phyloP scores from a whole-genome alignment of 2,329 filamentous ascomycete species.

The Sporothrix pallida region DNA sequence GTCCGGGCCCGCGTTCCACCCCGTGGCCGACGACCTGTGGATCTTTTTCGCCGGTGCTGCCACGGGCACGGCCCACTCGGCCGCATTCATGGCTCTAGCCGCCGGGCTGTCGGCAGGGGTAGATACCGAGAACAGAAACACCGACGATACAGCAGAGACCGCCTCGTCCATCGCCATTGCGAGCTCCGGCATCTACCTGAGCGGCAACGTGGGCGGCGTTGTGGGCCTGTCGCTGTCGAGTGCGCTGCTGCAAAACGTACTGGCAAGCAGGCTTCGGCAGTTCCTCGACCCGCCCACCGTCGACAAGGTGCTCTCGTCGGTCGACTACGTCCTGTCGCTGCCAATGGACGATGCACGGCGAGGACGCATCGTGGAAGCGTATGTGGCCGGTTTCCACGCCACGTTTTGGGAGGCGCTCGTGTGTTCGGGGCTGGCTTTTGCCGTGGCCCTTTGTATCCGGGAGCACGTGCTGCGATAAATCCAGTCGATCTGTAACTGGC shows the following conservation, averaged over 20 bases:
- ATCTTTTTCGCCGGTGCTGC: neutral
- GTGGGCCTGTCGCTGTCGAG: neutral
- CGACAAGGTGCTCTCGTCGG: neutral
- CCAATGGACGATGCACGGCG: neutral
- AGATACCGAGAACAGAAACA: neutral
- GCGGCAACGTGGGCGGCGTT: neutral
- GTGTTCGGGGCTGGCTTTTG: neutral
- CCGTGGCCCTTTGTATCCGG: neutral
- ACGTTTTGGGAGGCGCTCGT: neutral
- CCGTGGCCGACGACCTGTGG: neutral
- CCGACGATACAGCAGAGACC: neutral
- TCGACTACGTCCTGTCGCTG: neutral
- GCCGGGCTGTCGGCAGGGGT: neutral
- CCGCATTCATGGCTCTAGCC: neutral
- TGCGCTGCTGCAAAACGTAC: neutral
- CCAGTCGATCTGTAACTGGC: too few species aligned
- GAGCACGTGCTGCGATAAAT: neutral
- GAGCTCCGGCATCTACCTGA: neutral
- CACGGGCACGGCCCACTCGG: neutral
- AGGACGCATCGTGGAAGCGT: neutral
- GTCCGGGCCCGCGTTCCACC: neutral
- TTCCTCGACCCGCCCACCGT: neutral
- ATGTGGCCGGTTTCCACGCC: neutral
- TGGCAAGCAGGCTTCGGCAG: neutral
- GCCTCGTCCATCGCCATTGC: neutral